These are phyloP conservation scores for Clonostachys sp. DNA, from an alignment of 2,329 filamentous ascomycete species.

Conservation along the genomic window DNA sequence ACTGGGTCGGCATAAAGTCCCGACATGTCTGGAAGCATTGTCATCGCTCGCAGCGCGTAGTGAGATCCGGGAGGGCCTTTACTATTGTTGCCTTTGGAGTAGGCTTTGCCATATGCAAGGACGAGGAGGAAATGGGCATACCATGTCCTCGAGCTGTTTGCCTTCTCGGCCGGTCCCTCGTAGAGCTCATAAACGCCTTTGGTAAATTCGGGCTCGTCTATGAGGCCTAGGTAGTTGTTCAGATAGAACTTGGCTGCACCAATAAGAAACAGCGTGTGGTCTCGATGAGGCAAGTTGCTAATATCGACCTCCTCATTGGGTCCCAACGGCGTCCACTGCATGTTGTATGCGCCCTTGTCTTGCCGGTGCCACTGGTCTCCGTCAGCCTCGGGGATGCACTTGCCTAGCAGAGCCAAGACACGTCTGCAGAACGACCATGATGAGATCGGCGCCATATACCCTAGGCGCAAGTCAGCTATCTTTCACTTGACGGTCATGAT, in stretches of 20 bases:
- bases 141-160: slow-evolving; percentile 7
- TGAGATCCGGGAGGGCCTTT: not conserved
- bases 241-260: slow-evolving; percentile 15
- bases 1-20: not conserved
- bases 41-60: slow-evolving; percentile 3
- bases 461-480: slow-evolving; percentile 6
- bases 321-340: slow-evolving; percentile 18
- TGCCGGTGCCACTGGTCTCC: slow-evolving; percentile 20
- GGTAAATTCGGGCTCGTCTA: slow-evolving; percentile 12
- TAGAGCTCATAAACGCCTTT: slow-evolving; percentile 12
- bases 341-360: slow-evolving; percentile 22
- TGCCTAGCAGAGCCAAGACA: slow-evolving; percentile 21
- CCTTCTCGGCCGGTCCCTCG: slow-evolving; percentile 9
- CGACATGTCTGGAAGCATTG: slow-evolving; percentile 1
- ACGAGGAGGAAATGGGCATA: slow-evolving; percentile 5
- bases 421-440: slow-evolving; percentile 28
- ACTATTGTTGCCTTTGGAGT: not conserved
- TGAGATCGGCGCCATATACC: slow-evolving; percentile 27
- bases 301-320: slow-evolving; percentile 13
- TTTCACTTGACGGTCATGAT: not conserved
- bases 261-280: slow-evolving; percentile 13
- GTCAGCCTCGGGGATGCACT: slow-evolving; percentile 18
- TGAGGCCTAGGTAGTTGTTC: slow-evolving; percentile 11
- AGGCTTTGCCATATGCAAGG: slow-evolving; percentile 5
- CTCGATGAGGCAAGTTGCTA: slow-evolving; percentile 15